Evolutionary conservation across 108 stramenopile species (phyloP).

Genomic region (Ochromonas danica): DNA sequence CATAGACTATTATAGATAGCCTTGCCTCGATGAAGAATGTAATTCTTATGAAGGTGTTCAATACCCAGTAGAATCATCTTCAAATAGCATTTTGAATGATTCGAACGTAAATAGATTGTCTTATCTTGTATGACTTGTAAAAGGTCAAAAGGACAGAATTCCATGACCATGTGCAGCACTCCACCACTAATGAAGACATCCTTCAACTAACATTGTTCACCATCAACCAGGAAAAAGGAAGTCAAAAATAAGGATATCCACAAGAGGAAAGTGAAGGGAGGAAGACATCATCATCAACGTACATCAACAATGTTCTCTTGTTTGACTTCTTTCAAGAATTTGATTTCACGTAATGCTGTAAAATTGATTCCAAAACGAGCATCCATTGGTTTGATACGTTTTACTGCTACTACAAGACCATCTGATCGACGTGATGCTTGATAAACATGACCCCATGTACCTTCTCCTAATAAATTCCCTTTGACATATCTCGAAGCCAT

Average conservation of each 20-base stretch:
- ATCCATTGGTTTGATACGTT: conserved; percentile 23
- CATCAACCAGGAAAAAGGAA: neutral
- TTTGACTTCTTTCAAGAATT: neutral
- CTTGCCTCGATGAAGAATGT: conserved; percentile 23
- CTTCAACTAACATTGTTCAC: too few species aligned
- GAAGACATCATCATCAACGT: neutral
- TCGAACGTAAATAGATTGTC: neutral
- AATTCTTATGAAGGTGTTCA: neutral
- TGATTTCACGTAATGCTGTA: conserved; percentile 27
- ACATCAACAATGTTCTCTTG: conserved; percentile 6
- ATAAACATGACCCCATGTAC: conserved; percentile 34
- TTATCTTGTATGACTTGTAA: conserved; percentile 17
- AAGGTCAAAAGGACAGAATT: conserved; percentile 22
- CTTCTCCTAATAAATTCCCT: conserved; percentile 23
- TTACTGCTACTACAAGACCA: neutral
- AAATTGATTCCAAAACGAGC: conserved; percentile 19
- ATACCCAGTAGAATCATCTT: conserved; percentile 25
- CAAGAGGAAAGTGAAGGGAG: neutral
- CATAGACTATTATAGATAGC: too few species aligned
- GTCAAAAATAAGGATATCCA: neutral
- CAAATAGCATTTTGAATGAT: conserved; percentile 1
- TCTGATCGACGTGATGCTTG: neutral
- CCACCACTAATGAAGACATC: conserved; percentile 9
- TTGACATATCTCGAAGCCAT: neutral
- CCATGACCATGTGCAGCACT: conserved; percentile 4